Evolutionary conservation across 257 asterid species (phyloP).

Genomic region (Nicotiana otophora): DNA sequence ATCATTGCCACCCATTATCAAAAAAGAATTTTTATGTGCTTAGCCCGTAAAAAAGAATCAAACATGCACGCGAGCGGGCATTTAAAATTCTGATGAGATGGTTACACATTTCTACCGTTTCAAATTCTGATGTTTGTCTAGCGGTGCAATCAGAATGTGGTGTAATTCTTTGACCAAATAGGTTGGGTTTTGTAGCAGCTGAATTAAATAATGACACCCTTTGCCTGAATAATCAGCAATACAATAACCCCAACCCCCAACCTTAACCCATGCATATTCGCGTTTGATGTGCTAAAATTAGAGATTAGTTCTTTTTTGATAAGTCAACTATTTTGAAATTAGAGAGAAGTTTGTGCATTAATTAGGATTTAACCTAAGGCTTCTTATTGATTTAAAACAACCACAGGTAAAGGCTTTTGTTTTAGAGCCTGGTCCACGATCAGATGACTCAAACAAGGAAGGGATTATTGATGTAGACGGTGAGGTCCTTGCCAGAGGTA

Average conservation of each 20-base stretch:
- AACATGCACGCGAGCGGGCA: too few species aligned
- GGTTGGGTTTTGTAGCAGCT: neutral
- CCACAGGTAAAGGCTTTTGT: conserved; percentile 74
- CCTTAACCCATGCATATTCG: neutral
- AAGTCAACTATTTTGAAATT: conserved; percentile 2
- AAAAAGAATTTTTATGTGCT: too few species aligned
- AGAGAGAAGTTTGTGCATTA: neutral
- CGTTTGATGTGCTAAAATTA: neutral
- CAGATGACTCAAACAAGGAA: conserved; percentile 33
- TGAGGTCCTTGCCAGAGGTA: conserved; percentile 75
- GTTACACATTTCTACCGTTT: too few species aligned
- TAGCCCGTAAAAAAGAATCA: too few species aligned
- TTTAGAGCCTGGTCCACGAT: conserved; percentile 70
- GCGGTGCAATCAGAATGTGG: neutral
- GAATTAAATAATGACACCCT: neutral
- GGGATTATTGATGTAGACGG: conserved; percentile 45
- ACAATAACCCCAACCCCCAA: neutral
- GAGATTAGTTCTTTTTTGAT: neutral
- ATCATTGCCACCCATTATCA: too few species aligned
- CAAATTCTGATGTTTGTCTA: neutral
- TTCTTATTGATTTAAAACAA: conserved; percentile 8
- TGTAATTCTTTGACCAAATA: neutral
- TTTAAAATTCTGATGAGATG: too few species aligned
- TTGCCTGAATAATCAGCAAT: neutral
- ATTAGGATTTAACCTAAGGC: neutral